These are phyloP conservation scores for Babesia ovis DNA, from an alignment of 169 alveolate species.

Conservation along the genomic window DNA sequence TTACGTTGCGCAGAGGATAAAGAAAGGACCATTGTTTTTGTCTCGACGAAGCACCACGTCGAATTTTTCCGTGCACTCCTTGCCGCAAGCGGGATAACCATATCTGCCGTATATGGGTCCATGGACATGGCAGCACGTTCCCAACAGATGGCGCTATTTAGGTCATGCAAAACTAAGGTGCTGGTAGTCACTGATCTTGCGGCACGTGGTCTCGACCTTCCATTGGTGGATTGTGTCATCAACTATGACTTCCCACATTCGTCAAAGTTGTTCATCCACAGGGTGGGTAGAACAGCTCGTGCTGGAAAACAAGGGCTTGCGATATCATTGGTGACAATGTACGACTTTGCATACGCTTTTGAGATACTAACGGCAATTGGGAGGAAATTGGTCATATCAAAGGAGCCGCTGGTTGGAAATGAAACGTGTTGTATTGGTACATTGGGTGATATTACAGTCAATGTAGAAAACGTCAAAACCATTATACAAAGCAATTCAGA, in stretches of 20 bases:
- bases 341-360: conserved; percentile 54
- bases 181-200: conserved; percentile 97
- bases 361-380: conserved; percentile 46
- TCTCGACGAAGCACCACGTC: conserved; percentile 68
- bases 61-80: conserved; percentile 62
- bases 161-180: conserved; percentile 40
- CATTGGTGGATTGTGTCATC: conserved; percentile 94
- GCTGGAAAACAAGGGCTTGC: conserved; percentile 88
- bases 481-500: conserved; percentile 34
- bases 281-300: conserved; percentile 99
- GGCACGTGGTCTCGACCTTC: conserved; percentile 98
- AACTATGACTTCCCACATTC: conserved; percentile 96
- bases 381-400: conserved; percentile 7
- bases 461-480: conserved; percentile 37
- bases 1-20: conserved; percentile 7
- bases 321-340: conserved; percentile 56
- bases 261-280: conserved; percentile 94
- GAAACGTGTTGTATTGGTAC: conserved; percentile 57
- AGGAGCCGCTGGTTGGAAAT: conserved; percentile 27
- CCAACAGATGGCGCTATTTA: conserved; percentile 57
- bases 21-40: conserved; percentile 48
- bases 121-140: conserved; percentile 66
- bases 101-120: conserved; percentile 61
- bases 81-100: conserved; percentile 8
- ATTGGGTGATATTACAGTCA: conserved; percentile 22